phyloP scores from a whole-genome alignment of 306 rosid genomes.

The Quercus wislizeni region DNA sequence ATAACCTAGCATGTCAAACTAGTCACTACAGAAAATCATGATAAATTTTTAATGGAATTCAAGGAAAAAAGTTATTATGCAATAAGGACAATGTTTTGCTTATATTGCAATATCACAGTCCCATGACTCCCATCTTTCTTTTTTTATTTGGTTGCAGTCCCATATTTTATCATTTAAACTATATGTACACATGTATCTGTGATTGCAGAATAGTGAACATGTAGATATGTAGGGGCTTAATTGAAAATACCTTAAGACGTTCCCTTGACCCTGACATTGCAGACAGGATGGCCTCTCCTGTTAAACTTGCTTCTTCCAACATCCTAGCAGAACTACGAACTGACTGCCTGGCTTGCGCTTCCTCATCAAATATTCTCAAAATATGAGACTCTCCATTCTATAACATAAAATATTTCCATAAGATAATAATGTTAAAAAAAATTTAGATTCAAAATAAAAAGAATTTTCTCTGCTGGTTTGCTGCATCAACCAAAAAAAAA shows the following conservation, averaged over 20 bases:
- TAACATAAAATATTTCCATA: constrained; percentile 13
- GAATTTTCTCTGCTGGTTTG: too few species aligned
- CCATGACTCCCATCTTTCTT: too few species aligned
- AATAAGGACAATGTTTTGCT: too few species aligned
- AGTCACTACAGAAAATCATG: too few species aligned
- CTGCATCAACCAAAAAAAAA: neutral
- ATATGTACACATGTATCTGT: neutral
- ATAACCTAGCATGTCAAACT: too few species aligned
- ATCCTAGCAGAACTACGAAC: constrained; percentile 60
- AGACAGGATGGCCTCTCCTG: constrained; percentile 80
- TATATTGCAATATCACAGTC: too few species aligned
- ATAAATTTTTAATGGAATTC: too few species aligned
- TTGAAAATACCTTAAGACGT: constrained; percentile 69
- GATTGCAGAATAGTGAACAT: too few species aligned
- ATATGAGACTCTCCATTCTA: constrained; percentile 84
- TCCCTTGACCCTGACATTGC: constrained; percentile 85
- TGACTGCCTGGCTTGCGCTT: constrained; percentile 80
- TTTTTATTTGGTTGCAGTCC: too few species aligned
- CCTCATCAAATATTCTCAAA: constrained; percentile 74
- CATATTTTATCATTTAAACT: neutral
- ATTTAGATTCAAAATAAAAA: neutral
- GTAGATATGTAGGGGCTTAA: neutral
- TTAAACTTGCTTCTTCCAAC: constrained; percentile 72
- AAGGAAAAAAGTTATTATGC: too few species aligned
- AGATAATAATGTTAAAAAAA: neutral